Evolutionary conservation across 441 rosid genomes (phyloP).

Genomic region (Gossypium lobatum): DNA sequence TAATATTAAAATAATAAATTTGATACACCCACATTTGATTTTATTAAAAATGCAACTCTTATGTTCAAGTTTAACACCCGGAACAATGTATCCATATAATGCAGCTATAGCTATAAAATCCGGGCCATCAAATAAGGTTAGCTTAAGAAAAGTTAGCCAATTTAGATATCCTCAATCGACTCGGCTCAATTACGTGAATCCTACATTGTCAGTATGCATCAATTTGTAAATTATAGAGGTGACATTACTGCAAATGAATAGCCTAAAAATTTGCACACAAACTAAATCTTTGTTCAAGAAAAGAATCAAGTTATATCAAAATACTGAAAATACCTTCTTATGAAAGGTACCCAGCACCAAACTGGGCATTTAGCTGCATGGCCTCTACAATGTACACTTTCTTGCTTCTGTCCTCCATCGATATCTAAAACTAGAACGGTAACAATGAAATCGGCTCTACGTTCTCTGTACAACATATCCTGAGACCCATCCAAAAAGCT

Average conservation of each 20-base stretch:
- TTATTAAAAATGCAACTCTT: neutral
- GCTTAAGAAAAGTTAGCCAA: neutral
- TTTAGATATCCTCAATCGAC: neutral
- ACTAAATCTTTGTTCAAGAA: neutral
- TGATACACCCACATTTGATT: neutral
- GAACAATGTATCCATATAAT: neutral
- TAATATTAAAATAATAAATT: no score
- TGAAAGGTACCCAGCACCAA: neutral
- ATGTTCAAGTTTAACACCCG: neutral
- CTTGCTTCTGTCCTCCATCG: slow-evolving; percentile 2
- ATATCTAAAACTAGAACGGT: slow-evolving; percentile 14
- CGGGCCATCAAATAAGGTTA: neutral
- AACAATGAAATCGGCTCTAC: slow-evolving; percentile 20
- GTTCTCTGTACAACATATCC: slow-evolving; percentile 23
- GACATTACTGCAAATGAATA: neutral
- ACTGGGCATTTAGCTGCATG: neutral
- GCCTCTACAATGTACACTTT: slow-evolving; percentile 5
- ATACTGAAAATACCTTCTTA: neutral
- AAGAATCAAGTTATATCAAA: slow-evolving; percentile 14
- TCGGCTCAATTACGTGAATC: neutral
- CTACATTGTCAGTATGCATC: neutral
- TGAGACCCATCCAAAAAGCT: slow-evolving; percentile 19
- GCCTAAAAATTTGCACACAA: neutral
- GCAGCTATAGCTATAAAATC: neutral
- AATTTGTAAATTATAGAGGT: neutral